Evolutionary conservation across 306 rosid species (phyloP).

Genomic region (Lupinus albus): DNA sequence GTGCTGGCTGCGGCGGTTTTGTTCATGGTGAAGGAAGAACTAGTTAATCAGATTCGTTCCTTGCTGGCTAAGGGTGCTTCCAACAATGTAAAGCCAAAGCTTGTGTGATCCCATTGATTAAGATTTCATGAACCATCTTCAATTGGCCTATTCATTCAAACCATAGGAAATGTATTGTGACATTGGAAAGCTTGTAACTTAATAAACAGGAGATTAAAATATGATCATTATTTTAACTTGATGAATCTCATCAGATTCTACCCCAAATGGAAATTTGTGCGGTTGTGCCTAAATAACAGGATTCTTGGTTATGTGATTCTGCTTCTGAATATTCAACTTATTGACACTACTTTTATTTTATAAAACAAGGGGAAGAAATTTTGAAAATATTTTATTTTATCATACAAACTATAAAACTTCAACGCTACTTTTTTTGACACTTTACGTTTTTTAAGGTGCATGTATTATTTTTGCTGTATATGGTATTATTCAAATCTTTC

Average conservation of each 20-base stretch:
- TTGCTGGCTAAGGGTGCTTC: slow-evolving; percentile 56
- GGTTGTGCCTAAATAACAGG: too few relatives aligned
- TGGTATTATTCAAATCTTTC: too few relatives aligned
- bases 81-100: slow-evolving; percentile 55
- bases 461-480: too few relatives aligned
- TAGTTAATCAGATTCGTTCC: slow-evolving; percentile 62
- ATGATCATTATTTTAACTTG: background rate
- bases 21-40: slow-evolving; percentile 95
- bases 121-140: slow-evolving; percentile 37
- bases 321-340: background rate
- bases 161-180: slow-evolving; percentile 38
- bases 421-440: too few relatives aligned
- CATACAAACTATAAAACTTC: too few relatives aligned
- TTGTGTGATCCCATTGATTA: slow-evolving; percentile 38
- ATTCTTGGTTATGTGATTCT: background rate
- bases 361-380: too few relatives aligned
- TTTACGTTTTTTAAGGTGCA: too few relatives aligned
- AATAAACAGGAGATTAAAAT: slow-evolving; percentile 16
- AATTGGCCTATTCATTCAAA: slow-evolving; percentile 34
- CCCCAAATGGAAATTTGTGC: slow-evolving; percentile 2
- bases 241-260: slow-evolving; percentile 13
- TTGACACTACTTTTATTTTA: too few relatives aligned
- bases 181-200: slow-evolving; percentile 26
- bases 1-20: slow-evolving; percentile 97
- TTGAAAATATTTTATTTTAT: too few relatives aligned